A percentile compares a stretch with the other conserved stretches of the same genome.
Evolutionary conservation across 345 rosid genomes (phyloP).

Genomic region (Hibiscus tridactylites): DNA sequence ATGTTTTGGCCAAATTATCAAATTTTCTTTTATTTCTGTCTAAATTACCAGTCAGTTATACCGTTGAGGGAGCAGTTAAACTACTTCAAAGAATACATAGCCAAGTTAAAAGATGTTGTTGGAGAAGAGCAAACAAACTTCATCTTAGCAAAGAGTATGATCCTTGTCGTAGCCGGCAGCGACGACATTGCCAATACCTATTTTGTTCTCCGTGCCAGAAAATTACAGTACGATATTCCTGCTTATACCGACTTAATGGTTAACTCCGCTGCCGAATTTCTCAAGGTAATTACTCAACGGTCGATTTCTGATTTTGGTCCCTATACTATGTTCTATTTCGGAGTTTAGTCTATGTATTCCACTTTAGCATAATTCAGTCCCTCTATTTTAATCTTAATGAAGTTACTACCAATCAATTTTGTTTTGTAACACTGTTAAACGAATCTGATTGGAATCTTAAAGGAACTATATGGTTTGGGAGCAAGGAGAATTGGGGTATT

Average conservation of each 20-base stretch:
- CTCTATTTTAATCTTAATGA: too few relatives aligned
- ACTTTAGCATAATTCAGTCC: too few relatives aligned
- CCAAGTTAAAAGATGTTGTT: conserved; percentile 23
- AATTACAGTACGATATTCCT: conserved; percentile 27
- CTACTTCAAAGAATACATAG: conserved; percentile 32
- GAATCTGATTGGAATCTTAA: not conserved
- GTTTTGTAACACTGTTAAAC: too few relatives aligned
- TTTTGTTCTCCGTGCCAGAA: conserved; percentile 19
- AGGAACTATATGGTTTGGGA: conserved; percentile 40
- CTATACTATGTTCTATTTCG: too few relatives aligned
- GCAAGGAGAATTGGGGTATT: conserved; percentile 38
- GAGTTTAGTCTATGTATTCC: too few relatives aligned
- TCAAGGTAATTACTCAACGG: conserved; percentile 20
- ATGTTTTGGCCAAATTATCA: not conserved
- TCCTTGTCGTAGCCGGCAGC: conserved; percentile 36
- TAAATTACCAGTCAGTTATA: conserved; percentile 24
- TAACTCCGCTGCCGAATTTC: conserved; percentile 23
- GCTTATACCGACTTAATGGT: conserved; percentile 30
- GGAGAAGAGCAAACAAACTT: conserved; percentile 30
- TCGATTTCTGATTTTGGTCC: not conserved
- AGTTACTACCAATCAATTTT: too few relatives aligned
- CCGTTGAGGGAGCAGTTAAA: conserved; percentile 34
- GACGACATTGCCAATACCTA: conserved; percentile 47
- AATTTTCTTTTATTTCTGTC: not conserved
- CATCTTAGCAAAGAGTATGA: conserved; percentile 24